These are phyloP conservation scores for Aspergillus saccharolyticus DNA, from an alignment of 495 filamentous ascomycete genomes.

Conservation along the genomic window DNA sequence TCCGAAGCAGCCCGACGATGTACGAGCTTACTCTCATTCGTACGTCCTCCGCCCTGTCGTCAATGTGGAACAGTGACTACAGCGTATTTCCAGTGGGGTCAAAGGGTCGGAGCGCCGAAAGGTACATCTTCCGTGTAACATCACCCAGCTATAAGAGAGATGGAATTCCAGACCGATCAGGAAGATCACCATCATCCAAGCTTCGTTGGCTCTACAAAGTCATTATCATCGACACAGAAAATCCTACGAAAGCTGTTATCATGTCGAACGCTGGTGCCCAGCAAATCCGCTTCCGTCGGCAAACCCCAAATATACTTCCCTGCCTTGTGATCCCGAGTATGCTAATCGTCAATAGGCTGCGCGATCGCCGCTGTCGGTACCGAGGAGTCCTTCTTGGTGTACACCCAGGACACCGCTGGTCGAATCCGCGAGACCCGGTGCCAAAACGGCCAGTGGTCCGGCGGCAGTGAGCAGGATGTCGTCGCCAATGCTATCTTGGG, in stretches of 20 bases:
- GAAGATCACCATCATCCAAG: neutral
- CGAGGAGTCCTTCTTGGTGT: constrained; percentile 1
- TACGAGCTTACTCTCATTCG: neutral
- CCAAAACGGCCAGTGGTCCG: constrained; percentile 2
- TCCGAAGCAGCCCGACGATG: neutral
- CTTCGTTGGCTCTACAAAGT: neutral
- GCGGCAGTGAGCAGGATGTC: neutral
- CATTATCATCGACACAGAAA: neutral
- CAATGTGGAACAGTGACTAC: neutral
- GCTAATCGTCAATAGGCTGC: neutral
- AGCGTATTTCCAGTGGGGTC: neutral
- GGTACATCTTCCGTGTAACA: neutral
- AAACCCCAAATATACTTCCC: too few relatives aligned
- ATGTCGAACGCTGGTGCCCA: constrained; percentile 1
- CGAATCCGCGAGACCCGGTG: constrained; percentile 1
- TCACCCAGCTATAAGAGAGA: neutral
- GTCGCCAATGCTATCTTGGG: neutral
- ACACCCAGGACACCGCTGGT: constrained; percentile 2
- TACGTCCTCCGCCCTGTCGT: neutral
- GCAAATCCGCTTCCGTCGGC: neutral
- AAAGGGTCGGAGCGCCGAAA: neutral
- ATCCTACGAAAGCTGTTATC: neutral
- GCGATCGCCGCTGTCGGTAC: constrained; percentile 1
- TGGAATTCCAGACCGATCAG: too few relatives aligned
- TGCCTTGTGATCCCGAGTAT: too few relatives aligned